phyloP scores from a whole-genome alignment of 352 stramenopile genomes.

The Phytopythium mirpurense region DNA sequence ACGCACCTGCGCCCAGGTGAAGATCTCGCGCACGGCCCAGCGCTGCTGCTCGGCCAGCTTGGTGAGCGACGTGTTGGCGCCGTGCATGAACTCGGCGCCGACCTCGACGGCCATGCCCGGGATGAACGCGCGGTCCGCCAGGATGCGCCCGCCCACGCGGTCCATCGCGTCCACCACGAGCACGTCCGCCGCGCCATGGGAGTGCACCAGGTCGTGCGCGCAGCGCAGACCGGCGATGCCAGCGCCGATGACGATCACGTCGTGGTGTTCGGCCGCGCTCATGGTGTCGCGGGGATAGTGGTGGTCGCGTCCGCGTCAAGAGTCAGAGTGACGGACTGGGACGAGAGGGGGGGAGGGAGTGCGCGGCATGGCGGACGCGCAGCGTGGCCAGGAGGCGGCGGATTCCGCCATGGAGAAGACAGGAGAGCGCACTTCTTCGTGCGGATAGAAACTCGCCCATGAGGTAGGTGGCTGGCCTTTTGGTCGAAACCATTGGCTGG shows the following conservation, averaged over 20 bases:
- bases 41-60: slow-evolving; percentile 53
- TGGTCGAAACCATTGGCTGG: slow-evolving; percentile 5
- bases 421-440: background rate
- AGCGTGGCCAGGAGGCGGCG: slow-evolving; percentile 1
- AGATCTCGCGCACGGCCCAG: slow-evolving; percentile 74
- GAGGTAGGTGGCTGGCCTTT: background rate
- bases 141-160: slow-evolving; percentile 61
- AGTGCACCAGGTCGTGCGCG: slow-evolving; percentile 50
- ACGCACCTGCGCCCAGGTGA: slow-evolving; percentile 82
- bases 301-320: background rate
- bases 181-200: slow-evolving; percentile 52
- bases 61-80: slow-evolving; percentile 74
- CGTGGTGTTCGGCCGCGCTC: slow-evolving; percentile 25
- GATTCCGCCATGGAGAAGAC: slow-evolving; percentile 10
- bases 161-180: slow-evolving; percentile 69
- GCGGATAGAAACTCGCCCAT: slow-evolving; percentile 7
- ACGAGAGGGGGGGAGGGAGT: background rate
- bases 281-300: background rate
- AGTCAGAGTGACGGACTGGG: background rate
- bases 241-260: slow-evolving; percentile 70
- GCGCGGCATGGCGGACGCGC: background rate
- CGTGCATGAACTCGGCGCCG: slow-evolving; percentile 70
- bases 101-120: slow-evolving; percentile 70
- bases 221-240: slow-evolving; percentile 64
- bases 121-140: slow-evolving; percentile 57